These are phyloP conservation scores for Aspergillus hiratsukae DNA, from an alignment of 2,329 filamentous ascomycete species.

Conservation along the genomic window DNA sequence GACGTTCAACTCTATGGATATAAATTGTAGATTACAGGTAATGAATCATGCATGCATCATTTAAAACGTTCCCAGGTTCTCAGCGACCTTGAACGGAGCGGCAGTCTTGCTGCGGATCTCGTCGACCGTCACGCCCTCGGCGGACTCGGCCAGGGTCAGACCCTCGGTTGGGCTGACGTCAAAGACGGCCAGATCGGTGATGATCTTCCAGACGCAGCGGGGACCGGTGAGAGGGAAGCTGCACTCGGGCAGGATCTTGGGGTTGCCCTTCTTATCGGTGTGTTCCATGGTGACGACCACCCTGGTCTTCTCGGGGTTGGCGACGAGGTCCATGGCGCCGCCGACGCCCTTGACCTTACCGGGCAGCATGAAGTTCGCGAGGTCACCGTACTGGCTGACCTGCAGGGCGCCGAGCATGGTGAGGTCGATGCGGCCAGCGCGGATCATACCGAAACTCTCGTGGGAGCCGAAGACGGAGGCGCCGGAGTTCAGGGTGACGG, in stretches of 20 bases:
- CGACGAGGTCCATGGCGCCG: constrained; percentile 71
- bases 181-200: constrained; percentile 68
- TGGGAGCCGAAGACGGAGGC: constrained; percentile 73
- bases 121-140: constrained; percentile 65
- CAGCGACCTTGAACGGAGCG: constrained; percentile 61
- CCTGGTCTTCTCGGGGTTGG: constrained; percentile 67
- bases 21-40: constrained; percentile 25
- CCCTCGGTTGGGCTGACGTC: constrained; percentile 64
- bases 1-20: neutral
- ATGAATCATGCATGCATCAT: neutral
- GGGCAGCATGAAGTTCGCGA: constrained; percentile 88
- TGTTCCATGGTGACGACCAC: constrained; percentile 69
- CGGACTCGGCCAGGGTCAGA: constrained; percentile 59
- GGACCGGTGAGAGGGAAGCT: constrained; percentile 63
- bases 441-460: constrained; percentile 85
- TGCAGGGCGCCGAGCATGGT: constrained; percentile 80
- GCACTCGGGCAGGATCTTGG: constrained; percentile 62
- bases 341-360: constrained; percentile 85
- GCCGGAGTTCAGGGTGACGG: constrained; percentile 71
- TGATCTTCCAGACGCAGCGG: constrained; percentile 63
- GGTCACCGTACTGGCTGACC: constrained; percentile 71
- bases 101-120: constrained; percentile 67
- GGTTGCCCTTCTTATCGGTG: constrained; percentile 63
- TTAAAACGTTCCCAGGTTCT: constrained; percentile 50
- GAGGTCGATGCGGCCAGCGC: constrained; percentile 76